Evolutionary conservation across 2,329 filamentous ascomycete genomes (phyloP).

Genomic region (Ophiostoma pallidulum): DNA sequence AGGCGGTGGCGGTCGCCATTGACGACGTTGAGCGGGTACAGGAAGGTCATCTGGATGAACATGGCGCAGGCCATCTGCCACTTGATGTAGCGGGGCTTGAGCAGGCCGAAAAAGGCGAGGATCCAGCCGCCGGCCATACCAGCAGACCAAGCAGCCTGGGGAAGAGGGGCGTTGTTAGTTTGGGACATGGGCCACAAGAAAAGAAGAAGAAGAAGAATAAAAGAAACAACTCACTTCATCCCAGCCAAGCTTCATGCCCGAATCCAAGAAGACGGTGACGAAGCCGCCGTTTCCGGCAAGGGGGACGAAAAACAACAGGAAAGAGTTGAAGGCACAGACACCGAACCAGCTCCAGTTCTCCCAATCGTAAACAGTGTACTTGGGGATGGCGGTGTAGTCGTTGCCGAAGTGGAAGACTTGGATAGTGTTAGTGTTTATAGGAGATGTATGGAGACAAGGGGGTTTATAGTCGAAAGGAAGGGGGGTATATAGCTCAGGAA

Average conservation of each 20-base stretch:
- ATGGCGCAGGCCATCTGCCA: not conserved
- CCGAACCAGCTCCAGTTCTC: not conserved
- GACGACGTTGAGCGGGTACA: not conserved
- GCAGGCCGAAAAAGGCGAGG: not conserved
- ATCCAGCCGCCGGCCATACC: not conserved
- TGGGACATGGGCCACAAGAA: too few relatives aligned
- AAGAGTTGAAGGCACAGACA: not conserved
- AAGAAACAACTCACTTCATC: too few relatives aligned
- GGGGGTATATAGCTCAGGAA: too few relatives aligned
- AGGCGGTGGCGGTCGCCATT: not conserved
- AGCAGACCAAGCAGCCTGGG: too few relatives aligned
- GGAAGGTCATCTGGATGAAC: too few relatives aligned
- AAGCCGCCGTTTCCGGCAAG: not conserved
- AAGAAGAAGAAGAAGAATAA: too few relatives aligned
- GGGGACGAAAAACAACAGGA: not conserved
- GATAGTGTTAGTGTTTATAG: too few relatives aligned
- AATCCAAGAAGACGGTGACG: not conserved
- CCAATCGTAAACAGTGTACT: not conserved
- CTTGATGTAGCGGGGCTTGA: too few relatives aligned
- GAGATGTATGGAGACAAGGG: too few relatives aligned
- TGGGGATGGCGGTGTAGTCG: not conserved
- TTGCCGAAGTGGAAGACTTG: not conserved
- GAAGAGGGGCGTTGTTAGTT: too few relatives aligned
- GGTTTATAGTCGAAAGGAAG: too few relatives aligned
- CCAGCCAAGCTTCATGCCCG: not conserved